Conservation (phyloP, 2,329 filamentous ascomycete genomes). For the Trichoderma polysporum region DNA sequence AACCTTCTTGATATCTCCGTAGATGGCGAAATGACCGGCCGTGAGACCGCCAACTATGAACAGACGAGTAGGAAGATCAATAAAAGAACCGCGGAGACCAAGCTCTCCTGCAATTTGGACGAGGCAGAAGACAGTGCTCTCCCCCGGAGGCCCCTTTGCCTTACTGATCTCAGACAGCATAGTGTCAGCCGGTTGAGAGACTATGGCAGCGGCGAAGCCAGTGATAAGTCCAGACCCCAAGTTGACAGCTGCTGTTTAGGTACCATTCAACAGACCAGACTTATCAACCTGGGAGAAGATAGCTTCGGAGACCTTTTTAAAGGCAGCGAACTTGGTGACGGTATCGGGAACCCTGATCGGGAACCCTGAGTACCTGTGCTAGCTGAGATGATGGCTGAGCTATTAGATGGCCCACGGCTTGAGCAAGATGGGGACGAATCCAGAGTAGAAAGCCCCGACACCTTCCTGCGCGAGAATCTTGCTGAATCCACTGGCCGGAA, state of each 20-base stretch:
- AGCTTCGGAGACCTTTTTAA: slow-evolving; percentile 73
- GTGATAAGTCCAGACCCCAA: slow-evolving; percentile 46
- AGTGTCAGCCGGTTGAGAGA: slow-evolving; percentile 80
- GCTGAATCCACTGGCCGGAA: slow-evolving; percentile 68
- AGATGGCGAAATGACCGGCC: slow-evolving; percentile 77
- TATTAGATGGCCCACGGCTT: slow-evolving; percentile 22
- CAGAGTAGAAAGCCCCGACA: slow-evolving; percentile 77
- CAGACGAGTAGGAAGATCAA: slow-evolving; percentile 66
- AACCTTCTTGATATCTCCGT: slow-evolving; percentile 67
- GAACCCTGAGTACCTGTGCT: slow-evolving; percentile 53
- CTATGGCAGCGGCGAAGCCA: slow-evolving; percentile 73
- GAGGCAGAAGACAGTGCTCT: slow-evolving; percentile 70
- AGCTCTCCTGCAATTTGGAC: slow-evolving; percentile 80
- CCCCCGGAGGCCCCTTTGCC: slow-evolving; percentile 74
- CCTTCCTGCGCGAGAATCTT: slow-evolving; percentile 77
- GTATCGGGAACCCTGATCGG: slow-evolving; percentile 77
- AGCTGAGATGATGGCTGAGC: background rate
- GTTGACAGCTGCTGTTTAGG: slow-evolving; percentile 70
- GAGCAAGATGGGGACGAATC: slow-evolving; percentile 76
- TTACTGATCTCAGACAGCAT: slow-evolving; percentile 89
- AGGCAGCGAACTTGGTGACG: slow-evolving; percentile 84
- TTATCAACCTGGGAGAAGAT: slow-evolving; percentile 65
- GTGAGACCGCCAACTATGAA: slow-evolving; percentile 61
- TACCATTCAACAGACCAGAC: slow-evolving; percentile 57
- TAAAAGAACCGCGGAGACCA: slow-evolving; percentile 68